phyloP scores from a whole-genome alignment of 306 rosid species.

The Vachellia pachyceras region DNA sequence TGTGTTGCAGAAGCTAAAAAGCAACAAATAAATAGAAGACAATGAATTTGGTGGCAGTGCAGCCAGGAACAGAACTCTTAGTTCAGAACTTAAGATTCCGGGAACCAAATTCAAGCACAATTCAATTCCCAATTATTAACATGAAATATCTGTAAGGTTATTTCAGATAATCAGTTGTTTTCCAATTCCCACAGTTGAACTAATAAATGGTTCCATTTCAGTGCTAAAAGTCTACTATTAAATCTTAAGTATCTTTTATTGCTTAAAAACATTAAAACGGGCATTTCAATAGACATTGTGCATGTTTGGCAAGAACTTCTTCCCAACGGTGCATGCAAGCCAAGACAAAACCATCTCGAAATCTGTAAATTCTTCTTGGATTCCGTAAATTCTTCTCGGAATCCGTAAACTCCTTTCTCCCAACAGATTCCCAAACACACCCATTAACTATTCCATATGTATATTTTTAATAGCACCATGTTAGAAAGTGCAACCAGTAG shows the following conservation, averaged over 20 bases:
- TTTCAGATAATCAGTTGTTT: slow-evolving; percentile 7
- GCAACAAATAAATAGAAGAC: slow-evolving; percentile 22
- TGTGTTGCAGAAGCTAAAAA: slow-evolving; percentile 83
- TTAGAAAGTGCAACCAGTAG: slow-evolving; percentile 2
- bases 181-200: not conserved
- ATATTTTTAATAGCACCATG: not conserved
- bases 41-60: slow-evolving; percentile 26
- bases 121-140: slow-evolving; percentile 1
- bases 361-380: too few relatives aligned
- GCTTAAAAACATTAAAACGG: slow-evolving; percentile 7
- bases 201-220: slow-evolving; percentile 2
- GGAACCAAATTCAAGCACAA: slow-evolving; percentile 3
- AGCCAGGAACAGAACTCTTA: not conserved
- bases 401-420: too few relatives aligned
- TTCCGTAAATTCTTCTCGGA: too few relatives aligned
- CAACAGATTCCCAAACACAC: too few relatives aligned
- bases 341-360: too few relatives aligned
- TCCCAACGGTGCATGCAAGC: too few relatives aligned
- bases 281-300: slow-evolving; percentile 11
- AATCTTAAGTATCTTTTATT: not conserved
- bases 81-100: not conserved
- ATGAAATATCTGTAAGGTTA: not conserved
- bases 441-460: not conserved
- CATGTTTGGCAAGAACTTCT: too few relatives aligned
- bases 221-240: slow-evolving; percentile 8